phyloP scores from a whole-genome alignment of 75 land plant genomes.

The Cupressus sempervirens region DNA sequence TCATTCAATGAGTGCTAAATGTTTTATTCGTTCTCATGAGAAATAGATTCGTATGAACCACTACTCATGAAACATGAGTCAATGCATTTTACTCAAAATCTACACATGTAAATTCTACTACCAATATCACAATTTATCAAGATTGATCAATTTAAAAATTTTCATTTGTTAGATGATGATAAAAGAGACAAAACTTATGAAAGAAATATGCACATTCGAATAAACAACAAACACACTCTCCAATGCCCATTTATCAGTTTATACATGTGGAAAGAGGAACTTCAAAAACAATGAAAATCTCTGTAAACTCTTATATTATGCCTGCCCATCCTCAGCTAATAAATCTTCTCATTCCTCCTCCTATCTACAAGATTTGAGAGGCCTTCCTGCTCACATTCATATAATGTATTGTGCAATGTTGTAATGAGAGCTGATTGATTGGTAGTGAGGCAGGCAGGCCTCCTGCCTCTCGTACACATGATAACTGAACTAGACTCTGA shows the following conservation, averaged over 20 bases:
- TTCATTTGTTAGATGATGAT: background rate
- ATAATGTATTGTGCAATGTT: background rate
- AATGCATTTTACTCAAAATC: no score
- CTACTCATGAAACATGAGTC: no score
- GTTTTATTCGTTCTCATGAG: no score
- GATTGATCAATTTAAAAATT: no score
- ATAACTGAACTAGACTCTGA: background rate
- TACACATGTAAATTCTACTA: no score
- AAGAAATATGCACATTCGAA: background rate
- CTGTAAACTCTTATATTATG: background rate
- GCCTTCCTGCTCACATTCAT: background rate
- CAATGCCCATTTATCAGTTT: background rate
- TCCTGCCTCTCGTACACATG: background rate
- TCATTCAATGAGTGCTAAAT: no score
- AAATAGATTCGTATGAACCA: no score
- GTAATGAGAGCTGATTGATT: background rate
- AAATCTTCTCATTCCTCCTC: background rate
- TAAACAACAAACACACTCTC: background rate
- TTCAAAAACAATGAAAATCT: background rate
- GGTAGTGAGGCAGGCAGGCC: background rate
- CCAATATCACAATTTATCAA: no score
- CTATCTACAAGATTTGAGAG: constrained; percentile 12
- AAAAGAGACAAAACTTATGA: no score
- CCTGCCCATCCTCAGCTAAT: constrained; percentile 6
- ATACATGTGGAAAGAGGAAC: constrained; percentile 1